A percentile compares a stretch with the other conserved stretches of the same genome.
Evolutionary conservation across 352 stramenopile species (phyloP).

Genomic region (Phytophthora meadii): DNA sequence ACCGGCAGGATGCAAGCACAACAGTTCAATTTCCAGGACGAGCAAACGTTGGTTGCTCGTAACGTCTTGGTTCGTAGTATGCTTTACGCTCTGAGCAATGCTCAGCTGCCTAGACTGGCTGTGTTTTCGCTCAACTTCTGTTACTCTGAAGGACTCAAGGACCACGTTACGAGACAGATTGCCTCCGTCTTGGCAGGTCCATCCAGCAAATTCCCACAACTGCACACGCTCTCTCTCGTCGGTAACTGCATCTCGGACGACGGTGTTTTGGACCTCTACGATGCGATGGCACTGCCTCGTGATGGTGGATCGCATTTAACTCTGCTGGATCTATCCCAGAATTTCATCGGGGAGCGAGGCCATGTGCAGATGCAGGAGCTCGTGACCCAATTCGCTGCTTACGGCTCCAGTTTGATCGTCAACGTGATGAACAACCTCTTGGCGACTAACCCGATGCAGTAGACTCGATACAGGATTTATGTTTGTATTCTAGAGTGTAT

Average conservation of each 20-base stretch:
- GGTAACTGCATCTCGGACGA: slow-evolving; percentile 71
- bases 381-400: slow-evolving; percentile 33
- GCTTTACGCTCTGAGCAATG: slow-evolving; percentile 35
- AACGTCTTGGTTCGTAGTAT: slow-evolving; percentile 52
- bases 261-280: slow-evolving; percentile 44
- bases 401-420: slow-evolving; percentile 30
- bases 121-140: slow-evolving; percentile 48
- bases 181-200: slow-evolving; percentile 37
- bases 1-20: slow-evolving; percentile 36
- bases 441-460: slow-evolving; percentile 9
- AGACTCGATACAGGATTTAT: neutral
- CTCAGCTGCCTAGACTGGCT: slow-evolving; percentile 36
- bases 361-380: slow-evolving; percentile 49
- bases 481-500: slow-evolving; percentile 11
- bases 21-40: slow-evolving; percentile 60
- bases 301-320: slow-evolving; percentile 9
- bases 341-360: slow-evolving; percentile 65
- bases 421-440: slow-evolving; percentile 51
- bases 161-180: slow-evolving; percentile 55
- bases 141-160: slow-evolving; percentile 58
- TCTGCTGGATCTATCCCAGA: slow-evolving; percentile 52
- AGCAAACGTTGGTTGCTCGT: slow-evolving; percentile 36
- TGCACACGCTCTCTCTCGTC: slow-evolving; percentile 46
- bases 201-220: slow-evolving; percentile 35
- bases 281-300: slow-evolving; percentile 33